Conservation (phyloP, 352 stramenopile species). For the Pythium dissimile region DNA sequence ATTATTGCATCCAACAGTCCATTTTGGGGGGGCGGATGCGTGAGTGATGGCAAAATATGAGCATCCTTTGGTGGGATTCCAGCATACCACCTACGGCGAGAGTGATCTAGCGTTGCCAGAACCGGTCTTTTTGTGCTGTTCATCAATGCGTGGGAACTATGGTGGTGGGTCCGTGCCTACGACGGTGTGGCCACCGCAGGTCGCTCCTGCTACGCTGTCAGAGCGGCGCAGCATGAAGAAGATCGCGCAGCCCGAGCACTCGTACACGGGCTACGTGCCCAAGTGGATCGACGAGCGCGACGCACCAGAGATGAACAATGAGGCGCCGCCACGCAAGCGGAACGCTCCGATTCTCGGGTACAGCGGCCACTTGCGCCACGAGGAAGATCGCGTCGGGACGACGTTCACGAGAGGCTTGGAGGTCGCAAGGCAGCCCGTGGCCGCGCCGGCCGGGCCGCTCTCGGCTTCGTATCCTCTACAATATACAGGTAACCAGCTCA, state of each 20-base stretch:
- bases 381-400: conserved; percentile 56
- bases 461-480: neutral
- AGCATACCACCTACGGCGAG: neutral
- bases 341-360: conserved; percentile 60
- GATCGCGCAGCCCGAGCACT: conserved; percentile 56
- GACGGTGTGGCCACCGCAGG: conserved; percentile 23
- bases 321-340: conserved; percentile 15
- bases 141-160: neutral
- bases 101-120: neutral
- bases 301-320: conserved; percentile 7
- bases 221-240: conserved; percentile 71
- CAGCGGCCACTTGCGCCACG: conserved; percentile 50
- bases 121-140: neutral
- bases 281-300: conserved; percentile 19
- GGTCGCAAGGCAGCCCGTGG: conserved; percentile 21
- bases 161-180: conserved; percentile 7
- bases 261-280: conserved; percentile 53
- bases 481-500: neutral
- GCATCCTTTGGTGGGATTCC: too few relatives aligned
- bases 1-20: too few relatives aligned
- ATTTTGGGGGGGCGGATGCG: too few relatives aligned
- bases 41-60: too few relatives aligned
- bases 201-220: conserved; percentile 33
- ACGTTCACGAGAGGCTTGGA: conserved; percentile 65
- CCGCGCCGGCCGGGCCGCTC: neutral